Percentiles rank a stretch among this genome's conserved stretches.
Evolutionary conservation across 208 protist genomes (phyloP).

Genomic region (Acanthamoeba healyi): DNA sequence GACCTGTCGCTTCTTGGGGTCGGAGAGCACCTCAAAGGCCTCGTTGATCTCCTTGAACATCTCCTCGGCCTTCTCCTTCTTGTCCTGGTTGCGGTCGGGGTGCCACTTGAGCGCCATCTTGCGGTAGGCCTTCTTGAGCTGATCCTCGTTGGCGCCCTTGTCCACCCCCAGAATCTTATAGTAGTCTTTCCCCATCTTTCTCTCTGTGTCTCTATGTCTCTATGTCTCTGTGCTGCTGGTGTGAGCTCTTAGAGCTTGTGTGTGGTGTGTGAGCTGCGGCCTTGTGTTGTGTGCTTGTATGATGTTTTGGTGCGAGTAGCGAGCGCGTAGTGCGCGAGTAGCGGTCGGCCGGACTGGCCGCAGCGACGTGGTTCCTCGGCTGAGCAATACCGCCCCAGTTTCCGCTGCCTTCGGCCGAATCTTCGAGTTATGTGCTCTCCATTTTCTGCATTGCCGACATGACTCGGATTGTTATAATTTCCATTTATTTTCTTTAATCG

Average conservation of each 20-base stretch:
- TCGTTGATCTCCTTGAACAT: slow-evolving; percentile 77
- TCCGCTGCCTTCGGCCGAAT: background rate
- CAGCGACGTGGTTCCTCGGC: background rate
- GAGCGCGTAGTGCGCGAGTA: no score
- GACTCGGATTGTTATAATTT: background rate
- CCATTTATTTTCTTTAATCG: background rate
- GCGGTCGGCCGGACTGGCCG: no score
- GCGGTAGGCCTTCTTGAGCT: slow-evolving; percentile 84
- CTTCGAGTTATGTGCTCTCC: background rate
- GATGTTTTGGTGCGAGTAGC: background rate
- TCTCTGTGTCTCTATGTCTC: background rate
- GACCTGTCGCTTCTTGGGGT: slow-evolving; percentile 81
- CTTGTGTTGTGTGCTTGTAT: background rate
- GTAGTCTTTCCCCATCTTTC: slow-evolving; percentile 78
- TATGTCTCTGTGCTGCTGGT: background rate
- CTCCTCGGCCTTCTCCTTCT: slow-evolving; percentile 82
- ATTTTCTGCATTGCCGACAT: background rate
- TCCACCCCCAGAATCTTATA: slow-evolving; percentile 83
- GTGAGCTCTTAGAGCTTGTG: background rate
- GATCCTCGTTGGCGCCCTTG: slow-evolving; percentile 75
- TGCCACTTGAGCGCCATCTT: slow-evolving; percentile 84
- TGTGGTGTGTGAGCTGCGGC: background rate
- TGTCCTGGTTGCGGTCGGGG: slow-evolving; percentile 82
- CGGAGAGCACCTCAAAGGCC: slow-evolving; percentile 88
- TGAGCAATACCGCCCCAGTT: background rate